A percentile compares a stretch with the other conserved stretches of the same genome.
Conservation (phyloP, 2,329 filamentous ascomycete species). For the Paecilomyces sp. region DNA sequence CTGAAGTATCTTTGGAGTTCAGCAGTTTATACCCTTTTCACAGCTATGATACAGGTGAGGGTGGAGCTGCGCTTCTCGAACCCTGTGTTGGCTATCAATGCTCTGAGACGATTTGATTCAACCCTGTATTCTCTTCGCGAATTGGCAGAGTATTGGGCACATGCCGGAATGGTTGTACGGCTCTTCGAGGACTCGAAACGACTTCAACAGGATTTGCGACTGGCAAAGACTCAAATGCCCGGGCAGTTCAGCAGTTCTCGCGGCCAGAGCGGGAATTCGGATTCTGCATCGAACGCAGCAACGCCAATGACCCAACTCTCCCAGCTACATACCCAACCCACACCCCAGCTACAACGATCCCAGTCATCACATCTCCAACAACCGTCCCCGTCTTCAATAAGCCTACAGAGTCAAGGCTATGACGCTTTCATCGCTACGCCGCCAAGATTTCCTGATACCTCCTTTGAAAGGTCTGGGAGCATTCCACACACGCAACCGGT, state of each 20-base stretch:
- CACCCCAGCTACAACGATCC: constrained; percentile 15
- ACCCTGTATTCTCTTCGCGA: constrained; percentile 34
- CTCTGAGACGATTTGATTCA: constrained; percentile 37
- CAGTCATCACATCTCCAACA: not conserved
- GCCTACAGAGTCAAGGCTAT: constrained; percentile 8
- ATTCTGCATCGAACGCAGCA: constrained; percentile 8
- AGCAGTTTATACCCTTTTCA: constrained; percentile 38
- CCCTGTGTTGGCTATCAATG: constrained; percentile 38
- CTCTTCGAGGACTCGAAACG: constrained; percentile 38
- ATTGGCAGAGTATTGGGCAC: constrained; percentile 36
- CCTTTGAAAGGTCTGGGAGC: constrained; percentile 1
- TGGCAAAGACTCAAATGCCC: constrained; percentile 27
- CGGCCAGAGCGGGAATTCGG: constrained; percentile 5
- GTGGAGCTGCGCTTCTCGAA: constrained; percentile 41
- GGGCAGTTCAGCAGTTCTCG: constrained; percentile 16
- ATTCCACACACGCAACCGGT: constrained; percentile 15
- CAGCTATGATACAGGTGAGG: constrained; percentile 41
- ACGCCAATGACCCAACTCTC: constrained; percentile 11
- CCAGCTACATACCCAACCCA: constrained; percentile 14
- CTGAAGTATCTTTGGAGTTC: constrained; percentile 39
- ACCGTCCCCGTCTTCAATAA: not conserved
- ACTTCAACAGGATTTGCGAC: constrained; percentile 33
- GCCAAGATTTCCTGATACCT: not conserved
- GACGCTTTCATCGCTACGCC: not conserved
- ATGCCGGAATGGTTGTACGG: constrained; percentile 35